Evolutionary conservation across 192 early-diverging fungal genomes (phyloP), one percentile per base, ranked within the genome.

Genomic region (Geranomyces variabilis): DNA sequence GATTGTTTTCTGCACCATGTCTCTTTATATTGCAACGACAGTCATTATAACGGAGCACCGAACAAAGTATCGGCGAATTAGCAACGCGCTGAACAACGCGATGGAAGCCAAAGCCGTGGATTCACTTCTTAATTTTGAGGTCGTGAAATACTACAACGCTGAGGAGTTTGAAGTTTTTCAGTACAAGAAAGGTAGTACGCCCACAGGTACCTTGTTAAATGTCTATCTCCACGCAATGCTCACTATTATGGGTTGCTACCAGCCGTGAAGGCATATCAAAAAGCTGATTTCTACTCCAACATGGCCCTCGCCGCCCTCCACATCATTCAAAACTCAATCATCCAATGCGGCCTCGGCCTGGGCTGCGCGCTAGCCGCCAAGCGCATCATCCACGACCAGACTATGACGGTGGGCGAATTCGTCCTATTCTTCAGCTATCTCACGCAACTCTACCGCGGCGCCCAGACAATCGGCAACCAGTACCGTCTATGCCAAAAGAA

Each of bases 111-210:
- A 70, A 31, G 76, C 82, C 0, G 94, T 97, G 9, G 97, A 99
- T 71, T 98, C 95, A 48, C 77, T 99, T 60, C 84, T 97, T 45
- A 99, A 99, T 77, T 96, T 96, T 86, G 97, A 99, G 76, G 98
- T 96, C 2, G 97, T 99, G 74, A 99, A 99, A 77, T 97, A 98
- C 76, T 97, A 95, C 82, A 91, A 90, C 71, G 91, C 91, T 30
- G 96, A 98, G 80, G 69, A 82, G 17, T 99, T 91, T 78, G 97
- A 99, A 78, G 80, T 92, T 31, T 68, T 84, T 17, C 82, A 92
- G 64, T 99, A 92, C 76, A 74, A 83, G 21, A 70, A 43, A 47
- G 69, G 69, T 70, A 33, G 29, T 19, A 28, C 58, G 2, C 7
- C 31, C 4, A 26, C 17, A 53, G 7, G 3, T 3, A 10, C 10